Conservation (phyloP, 192 early-diverging fungal genomes). For the Lobosporangium transversale region DNA sequence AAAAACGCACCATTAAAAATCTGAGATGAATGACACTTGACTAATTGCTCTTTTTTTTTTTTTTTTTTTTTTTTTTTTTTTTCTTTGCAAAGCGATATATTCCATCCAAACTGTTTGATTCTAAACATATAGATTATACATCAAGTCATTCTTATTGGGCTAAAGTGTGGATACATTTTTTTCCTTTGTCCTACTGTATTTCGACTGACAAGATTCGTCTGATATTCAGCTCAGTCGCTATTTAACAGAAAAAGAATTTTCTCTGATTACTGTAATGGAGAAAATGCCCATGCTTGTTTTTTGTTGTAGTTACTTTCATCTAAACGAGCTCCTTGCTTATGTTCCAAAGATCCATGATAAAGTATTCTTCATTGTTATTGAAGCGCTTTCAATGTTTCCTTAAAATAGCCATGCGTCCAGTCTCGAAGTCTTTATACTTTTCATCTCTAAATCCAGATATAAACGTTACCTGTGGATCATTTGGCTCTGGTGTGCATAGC, state of each 20-base stretch:
- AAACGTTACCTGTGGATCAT: slow-evolving; percentile 60
- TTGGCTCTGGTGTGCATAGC: slow-evolving; percentile 61
- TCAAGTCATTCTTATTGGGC: too few species aligned
- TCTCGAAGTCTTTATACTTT: not conserved
- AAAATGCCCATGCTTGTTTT: not conserved
- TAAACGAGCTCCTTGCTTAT: not conserved
- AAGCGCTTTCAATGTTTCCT: too few species aligned
- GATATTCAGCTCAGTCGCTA: too few species aligned
- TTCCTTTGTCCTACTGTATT: too few species aligned
- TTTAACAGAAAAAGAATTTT: not conserved
- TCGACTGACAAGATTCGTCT: too few species aligned
- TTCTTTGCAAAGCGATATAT: not conserved
- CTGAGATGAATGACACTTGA: too few species aligned
- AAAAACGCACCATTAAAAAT: too few species aligned
- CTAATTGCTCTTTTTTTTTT: too few species aligned
- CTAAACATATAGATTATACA: not conserved
- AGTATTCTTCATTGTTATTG: not conserved
- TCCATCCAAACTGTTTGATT: not conserved
- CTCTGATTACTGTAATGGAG: not conserved
- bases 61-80: too few species aligned
- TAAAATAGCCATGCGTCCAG: too few species aligned
- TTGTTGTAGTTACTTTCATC: not conserved
- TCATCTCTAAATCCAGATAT: not conserved
- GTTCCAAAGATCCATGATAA: not conserved
- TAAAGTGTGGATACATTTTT: too few species aligned